Evolutionary conservation across 1,284 basidiomycete genomes (phyloP).

Genomic region (Malassezia cuniculi): DNA sequence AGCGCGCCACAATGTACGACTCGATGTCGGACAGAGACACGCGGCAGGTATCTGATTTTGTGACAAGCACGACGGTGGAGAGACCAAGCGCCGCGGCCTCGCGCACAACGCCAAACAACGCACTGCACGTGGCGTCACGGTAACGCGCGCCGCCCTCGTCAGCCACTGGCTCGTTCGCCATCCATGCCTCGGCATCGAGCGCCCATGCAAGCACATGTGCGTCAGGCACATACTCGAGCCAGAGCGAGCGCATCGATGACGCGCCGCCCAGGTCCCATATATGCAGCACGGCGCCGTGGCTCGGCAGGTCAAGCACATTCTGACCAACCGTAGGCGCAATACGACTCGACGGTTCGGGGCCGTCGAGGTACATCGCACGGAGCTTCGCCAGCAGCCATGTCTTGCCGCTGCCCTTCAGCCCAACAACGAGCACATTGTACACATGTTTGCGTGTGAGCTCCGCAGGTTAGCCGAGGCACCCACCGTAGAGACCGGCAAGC

Average conservation of each 20-base stretch:
- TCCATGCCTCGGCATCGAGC: slow-evolving; percentile 17
- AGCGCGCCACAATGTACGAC: too few species aligned
- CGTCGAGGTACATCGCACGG: slow-evolving; percentile 3
- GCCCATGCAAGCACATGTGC: slow-evolving; percentile 24
- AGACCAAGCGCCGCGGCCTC: slow-evolving; percentile 1
- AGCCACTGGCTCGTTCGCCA: neutral
- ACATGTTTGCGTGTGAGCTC: slow-evolving; percentile 22
- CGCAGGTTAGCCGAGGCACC: slow-evolving; percentile 1
- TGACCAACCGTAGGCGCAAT: slow-evolving; percentile 29
- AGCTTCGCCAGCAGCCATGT: slow-evolving; percentile 21
- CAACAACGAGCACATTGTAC: slow-evolving; percentile 26
- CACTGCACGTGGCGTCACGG: neutral
- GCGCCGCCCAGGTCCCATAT: slow-evolving; percentile 34
- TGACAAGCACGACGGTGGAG: slow-evolving; percentile 6
- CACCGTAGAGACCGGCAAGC: slow-evolving; percentile 13
- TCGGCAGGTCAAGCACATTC: slow-evolving; percentile 23
- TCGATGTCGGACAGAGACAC: too few species aligned
- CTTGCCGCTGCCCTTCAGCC: slow-evolving; percentile 23
- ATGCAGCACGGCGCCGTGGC: slow-evolving; percentile 17
- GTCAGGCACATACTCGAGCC: slow-evolving; percentile 27
- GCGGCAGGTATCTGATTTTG: too few species aligned
- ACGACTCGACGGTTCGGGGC: slow-evolving; percentile 9
- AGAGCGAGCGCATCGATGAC: slow-evolving; percentile 21
- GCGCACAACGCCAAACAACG: neutral
- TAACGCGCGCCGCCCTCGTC: slow-evolving; percentile 1